Evolutionary conservation across 2,329 filamentous ascomycete genomes (phyloP).

Genomic region (Blastomyces silverae): DNA sequence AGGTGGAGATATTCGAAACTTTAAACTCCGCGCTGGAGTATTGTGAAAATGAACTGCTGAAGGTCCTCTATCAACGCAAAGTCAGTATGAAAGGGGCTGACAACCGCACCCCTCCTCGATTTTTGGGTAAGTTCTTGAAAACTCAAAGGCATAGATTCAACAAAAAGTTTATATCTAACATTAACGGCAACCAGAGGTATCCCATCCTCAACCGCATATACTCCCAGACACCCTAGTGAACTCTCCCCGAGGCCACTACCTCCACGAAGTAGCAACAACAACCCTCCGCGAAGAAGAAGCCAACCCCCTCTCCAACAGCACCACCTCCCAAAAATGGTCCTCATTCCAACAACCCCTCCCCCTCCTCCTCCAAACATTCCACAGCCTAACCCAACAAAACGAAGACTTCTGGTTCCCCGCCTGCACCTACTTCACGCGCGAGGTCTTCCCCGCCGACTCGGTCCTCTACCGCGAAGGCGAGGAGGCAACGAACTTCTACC

Average conservation of each 20-base stretch:
- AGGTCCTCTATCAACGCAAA: constrained; percentile 66
- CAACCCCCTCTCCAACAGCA: constrained; percentile 32
- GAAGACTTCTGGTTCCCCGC: constrained; percentile 94
- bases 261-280: constrained; percentile 69
- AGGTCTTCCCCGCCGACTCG: constrained; percentile 61
- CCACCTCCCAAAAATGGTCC: constrained; percentile 62
- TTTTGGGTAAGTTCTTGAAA: constrained; percentile 14
- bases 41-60: constrained; percentile 90
- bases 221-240: constrained; percentile 52
- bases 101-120: constrained; percentile 12
- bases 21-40: constrained; percentile 89
- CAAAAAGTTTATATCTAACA: not conserved
- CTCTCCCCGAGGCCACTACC: constrained; percentile 72
- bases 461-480: constrained; percentile 75
- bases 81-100: constrained; percentile 41
- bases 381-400: constrained; percentile 73
- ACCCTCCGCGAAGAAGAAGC: constrained; percentile 62
- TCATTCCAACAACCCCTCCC: constrained; percentile 84
- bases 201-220: constrained; percentile 4
- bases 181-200: constrained; percentile 4
- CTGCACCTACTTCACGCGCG: constrained; percentile 65
- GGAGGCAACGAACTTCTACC: constrained; percentile 73
- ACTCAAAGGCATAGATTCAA: not conserved
- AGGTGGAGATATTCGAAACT: constrained; percentile 75
- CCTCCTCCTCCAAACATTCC: constrained; percentile 91